A percentile compares a stretch with the other conserved stretches of the same genome.
phyloP scores from a whole-genome alignment of 2,329 filamentous ascomycete genomes.

The Zarea fungicola region DNA sequence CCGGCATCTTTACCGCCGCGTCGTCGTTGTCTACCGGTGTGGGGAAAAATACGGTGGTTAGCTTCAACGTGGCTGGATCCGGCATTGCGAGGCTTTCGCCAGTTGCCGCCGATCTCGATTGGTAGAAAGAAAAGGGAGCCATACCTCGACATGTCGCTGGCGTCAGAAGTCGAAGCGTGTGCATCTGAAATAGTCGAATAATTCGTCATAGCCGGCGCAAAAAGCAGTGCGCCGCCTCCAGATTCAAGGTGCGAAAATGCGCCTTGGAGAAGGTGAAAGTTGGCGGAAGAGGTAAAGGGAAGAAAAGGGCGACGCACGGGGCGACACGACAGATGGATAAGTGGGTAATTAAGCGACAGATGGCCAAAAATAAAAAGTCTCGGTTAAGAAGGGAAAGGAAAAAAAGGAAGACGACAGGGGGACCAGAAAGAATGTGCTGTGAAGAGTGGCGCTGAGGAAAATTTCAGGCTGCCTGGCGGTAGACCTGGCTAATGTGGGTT shows the following conservation, averaged over 20 bases:
- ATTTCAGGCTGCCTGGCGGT: too few relatives aligned
- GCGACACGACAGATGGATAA: constrained; percentile 4
- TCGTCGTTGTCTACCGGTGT: constrained; percentile 48
- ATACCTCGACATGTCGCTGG: constrained; percentile 47
- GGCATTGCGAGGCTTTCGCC: background rate
- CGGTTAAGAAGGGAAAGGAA: background rate
- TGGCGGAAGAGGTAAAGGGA: background rate
- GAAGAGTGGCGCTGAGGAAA: too few relatives aligned
- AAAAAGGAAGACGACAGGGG: constrained; percentile 1
- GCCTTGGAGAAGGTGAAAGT: constrained; percentile 8
- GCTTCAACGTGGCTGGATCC: constrained; percentile 2
- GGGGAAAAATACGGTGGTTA: constrained; percentile 10
- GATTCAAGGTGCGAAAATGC: constrained; percentile 13
- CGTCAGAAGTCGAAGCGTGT: constrained; percentile 33
- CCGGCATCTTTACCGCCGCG: constrained; percentile 67
- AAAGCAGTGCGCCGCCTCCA: constrained; percentile 12
- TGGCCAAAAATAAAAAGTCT: background rate
- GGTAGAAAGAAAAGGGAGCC: constrained; percentile 1
- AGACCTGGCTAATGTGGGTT: too few relatives aligned
- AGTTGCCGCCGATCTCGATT: background rate
- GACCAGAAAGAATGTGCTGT: too few relatives aligned
- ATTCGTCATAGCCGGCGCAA: constrained; percentile 44
- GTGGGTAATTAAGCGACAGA: background rate
- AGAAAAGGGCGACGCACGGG: constrained; percentile 7
- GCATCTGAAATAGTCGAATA: constrained; percentile 50